Base-by-base conservation (phyloP, 495 filamentous ascomycete genomes). In the Immersiella caudata region DNA sequence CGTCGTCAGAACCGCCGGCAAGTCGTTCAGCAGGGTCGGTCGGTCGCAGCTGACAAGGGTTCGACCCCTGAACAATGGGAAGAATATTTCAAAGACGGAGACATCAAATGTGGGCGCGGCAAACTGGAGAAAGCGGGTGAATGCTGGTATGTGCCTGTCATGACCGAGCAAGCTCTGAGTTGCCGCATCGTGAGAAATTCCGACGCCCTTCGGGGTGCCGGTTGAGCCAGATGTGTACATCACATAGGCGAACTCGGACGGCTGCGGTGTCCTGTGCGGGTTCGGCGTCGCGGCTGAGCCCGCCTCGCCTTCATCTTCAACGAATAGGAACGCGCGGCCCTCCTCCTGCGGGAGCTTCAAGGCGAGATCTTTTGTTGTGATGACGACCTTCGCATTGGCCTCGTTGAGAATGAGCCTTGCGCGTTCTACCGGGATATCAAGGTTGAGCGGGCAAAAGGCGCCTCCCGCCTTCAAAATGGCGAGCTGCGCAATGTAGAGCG, bases 181-280 rank as follows among this genome's bases (percentile, higher is more conserved):
- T 22, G 80, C 92, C 18, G 93, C 91, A 12, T 81, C 76, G 79
- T 97, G 93, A 26, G 91, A 90, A 35, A 96, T 79, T 0, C 82
- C 81, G 1, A 96, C 93, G 0, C 93, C 93, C 79, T 97, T 97
- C 1, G 93, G 93, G 4, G 85, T 85, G n/a, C 93, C 93, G 0
- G 93, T 96, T 6, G 91, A 93, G 14, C 93, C 93, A 16, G 90
- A 93, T 0, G 93, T 97, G 71, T 96, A 97, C 86, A 97, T 91
- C 52, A 97, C 85, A 77, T 96, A 97, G 20, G 93, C 93, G 7
- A 92, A 71, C 69, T 91, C 83, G 0, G 69, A 58, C 1, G 77
- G 64, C 5, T 52, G 65, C 0, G 74, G 67, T 20, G 70, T 27
- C 27, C 59, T 70, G 35, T 65, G 62, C 55, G 21, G 12, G 3